phyloP scores from a whole-genome alignment of 441 rosid species.

The Geranium incanum region DNA sequence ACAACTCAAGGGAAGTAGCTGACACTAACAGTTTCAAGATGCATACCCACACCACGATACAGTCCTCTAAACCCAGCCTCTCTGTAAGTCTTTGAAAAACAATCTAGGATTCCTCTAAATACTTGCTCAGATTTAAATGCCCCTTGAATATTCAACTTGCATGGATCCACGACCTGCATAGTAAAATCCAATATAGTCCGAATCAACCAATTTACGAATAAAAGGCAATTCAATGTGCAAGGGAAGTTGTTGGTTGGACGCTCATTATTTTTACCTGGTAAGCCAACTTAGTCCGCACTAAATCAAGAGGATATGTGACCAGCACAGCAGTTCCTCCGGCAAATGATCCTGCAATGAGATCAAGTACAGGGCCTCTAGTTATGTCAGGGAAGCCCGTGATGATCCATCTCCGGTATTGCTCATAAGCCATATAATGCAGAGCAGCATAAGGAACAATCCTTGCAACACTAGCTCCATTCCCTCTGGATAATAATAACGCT shows the following conservation, averaged over 20 bases:
- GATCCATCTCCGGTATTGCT: conserved; percentile 85
- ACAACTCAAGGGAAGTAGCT: conserved; percentile 8
- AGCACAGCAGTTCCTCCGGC: conserved; percentile 92
- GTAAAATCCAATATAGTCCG: conserved; percentile 19
- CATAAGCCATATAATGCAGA: conserved; percentile 89
- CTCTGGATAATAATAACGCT: conserved; percentile 38
- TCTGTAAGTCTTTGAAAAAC: conserved; percentile 59
- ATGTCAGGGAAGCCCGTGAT: conserved; percentile 48
- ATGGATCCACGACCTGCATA: conserved; percentile 57
- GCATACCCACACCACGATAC: conserved; percentile 86
- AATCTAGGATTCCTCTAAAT: conserved; percentile 67
- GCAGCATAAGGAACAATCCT: conserved; percentile 88
- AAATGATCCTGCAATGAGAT: conserved; percentile 81
- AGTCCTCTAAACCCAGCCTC: conserved; percentile 73
- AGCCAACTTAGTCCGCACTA: conserved; percentile 81
- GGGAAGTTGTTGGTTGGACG: background rate
- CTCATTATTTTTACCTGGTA: conserved; percentile 51
- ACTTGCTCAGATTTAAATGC: conserved; percentile 33
- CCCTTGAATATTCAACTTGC: conserved; percentile 33
- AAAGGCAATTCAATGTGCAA: background rate
- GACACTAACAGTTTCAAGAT: conserved; percentile 4
- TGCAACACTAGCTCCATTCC: conserved; percentile 88
- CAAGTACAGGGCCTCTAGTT: conserved; percentile 76
- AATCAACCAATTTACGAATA: background rate
- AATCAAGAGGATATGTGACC: conserved; percentile 80